Evolutionary conservation across 2,329 filamentous ascomycete species (phyloP).

Genomic region (Colletotrichum paranaense): DNA sequence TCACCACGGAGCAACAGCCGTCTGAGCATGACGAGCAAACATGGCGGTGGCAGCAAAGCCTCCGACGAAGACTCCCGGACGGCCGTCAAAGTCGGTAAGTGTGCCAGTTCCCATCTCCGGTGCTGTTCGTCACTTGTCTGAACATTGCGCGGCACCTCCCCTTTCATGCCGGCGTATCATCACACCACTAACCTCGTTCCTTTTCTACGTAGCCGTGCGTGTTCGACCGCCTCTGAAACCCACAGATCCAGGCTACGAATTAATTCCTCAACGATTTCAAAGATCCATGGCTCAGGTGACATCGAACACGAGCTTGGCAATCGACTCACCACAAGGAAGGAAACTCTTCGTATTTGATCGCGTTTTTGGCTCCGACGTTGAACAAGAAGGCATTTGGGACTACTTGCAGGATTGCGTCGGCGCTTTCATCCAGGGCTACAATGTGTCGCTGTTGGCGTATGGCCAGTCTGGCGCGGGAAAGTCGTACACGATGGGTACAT

Average conservation of each 20-base stretch:
- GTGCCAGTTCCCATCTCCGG: not conserved
- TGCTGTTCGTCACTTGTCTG: not conserved
- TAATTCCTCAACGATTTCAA: conserved; percentile 96
- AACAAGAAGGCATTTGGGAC: conserved; percentile 92
- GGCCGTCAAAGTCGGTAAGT: conserved; percentile 95
- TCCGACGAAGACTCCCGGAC: conserved; percentile 93
- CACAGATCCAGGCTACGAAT: conserved; percentile 89
- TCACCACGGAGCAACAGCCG: conserved; percentile 82
- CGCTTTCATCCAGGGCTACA: conserved; percentile 95
- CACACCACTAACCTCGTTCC: conserved; percentile 29
- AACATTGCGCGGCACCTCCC: conserved; percentile 10
- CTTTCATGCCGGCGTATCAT: conserved; percentile 13
- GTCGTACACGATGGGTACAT: conserved; percentile 98
- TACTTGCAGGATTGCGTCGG: conserved; percentile 91
- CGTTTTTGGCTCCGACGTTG: conserved; percentile 86
- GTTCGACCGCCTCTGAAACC: conserved; percentile 87
- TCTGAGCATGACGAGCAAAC: conserved; percentile 84
- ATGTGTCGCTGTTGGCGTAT: conserved; percentile 96
- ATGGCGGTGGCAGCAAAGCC: conserved; percentile 79
- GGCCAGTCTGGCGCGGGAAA: conserved; percentile 98
- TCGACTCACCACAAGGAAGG: conserved; percentile 91
- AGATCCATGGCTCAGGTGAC: conserved; percentile 91
- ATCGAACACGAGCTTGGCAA: conserved; percentile 83
- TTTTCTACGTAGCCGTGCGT: conserved; percentile 77
- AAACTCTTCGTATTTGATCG: conserved; percentile 98